Evolutionary conservation across 192 early-diverging fungal species (phyloP).

Genomic region (Cladochytrium replicatum): DNA sequence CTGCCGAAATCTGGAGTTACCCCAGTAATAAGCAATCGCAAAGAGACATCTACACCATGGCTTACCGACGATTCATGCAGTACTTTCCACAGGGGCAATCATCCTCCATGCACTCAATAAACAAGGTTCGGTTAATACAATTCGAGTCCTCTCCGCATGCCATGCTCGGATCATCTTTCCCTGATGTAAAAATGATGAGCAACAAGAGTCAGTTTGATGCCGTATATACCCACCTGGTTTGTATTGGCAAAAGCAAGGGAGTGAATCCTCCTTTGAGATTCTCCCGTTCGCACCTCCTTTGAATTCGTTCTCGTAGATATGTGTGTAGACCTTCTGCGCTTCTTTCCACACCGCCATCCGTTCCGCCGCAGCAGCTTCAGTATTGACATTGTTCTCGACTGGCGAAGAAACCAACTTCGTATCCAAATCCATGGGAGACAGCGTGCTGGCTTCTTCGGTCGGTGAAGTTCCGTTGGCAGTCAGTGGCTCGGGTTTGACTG

Average conservation of each 20-base stretch:
- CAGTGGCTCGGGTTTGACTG: no score
- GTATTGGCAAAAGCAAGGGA: slow-evolving; percentile 72
- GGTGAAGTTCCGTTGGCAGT: no score
- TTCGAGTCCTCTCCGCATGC: slow-evolving; percentile 83
- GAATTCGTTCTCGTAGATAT: slow-evolving; percentile 61
- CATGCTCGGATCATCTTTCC: slow-evolving; percentile 36
- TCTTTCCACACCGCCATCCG: slow-evolving; percentile 27
- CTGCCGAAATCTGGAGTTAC: slow-evolving; percentile 61
- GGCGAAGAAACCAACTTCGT: no score
- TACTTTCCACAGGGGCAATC: slow-evolving; percentile 79
- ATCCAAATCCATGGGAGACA: no score
- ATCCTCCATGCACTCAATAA: slow-evolving; percentile 83
- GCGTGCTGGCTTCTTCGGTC: no score
- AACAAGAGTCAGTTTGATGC: not conserved
- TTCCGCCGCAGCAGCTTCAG: no score
- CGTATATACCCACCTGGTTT: slow-evolving; percentile 37
- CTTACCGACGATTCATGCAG: slow-evolving; percentile 78
- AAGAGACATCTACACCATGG: not conserved
- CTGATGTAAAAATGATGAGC: not conserved
- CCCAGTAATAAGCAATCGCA: not conserved
- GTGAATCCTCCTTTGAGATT: slow-evolving; percentile 56
- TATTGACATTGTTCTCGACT: no score
- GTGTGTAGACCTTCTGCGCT: slow-evolving; percentile 50
- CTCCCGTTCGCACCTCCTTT: slow-evolving; percentile 59
- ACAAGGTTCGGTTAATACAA: slow-evolving; percentile 86